Conservation (phyloP, 768 basidiomycete species). For the Suillus luteus region DNA sequence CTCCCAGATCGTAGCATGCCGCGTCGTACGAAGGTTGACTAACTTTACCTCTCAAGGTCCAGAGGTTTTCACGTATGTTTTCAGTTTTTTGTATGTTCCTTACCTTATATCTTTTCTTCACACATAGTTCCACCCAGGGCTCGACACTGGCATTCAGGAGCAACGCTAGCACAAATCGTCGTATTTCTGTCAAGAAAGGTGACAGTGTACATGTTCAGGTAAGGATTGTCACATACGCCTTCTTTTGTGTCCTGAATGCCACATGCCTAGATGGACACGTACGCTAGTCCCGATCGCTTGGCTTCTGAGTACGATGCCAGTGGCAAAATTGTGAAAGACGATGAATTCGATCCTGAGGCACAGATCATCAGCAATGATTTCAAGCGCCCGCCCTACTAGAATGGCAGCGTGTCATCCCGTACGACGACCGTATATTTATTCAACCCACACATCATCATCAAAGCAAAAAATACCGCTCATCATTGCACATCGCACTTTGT, state of each 20-base stretch:
- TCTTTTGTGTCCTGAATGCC: constrained; percentile 11
- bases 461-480: background rate
- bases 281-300: constrained; percentile 49
- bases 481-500: background rate
- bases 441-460: background rate
- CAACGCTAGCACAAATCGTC: constrained; percentile 29
- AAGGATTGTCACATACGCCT: constrained; percentile 9
- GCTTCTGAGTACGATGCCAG: constrained; percentile 56
- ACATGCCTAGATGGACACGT: constrained; percentile 63
- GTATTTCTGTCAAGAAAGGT: constrained; percentile 37
- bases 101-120: constrained; percentile 17
- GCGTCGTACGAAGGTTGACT: constrained; percentile 63
- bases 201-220: constrained; percentile 67
- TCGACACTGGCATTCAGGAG: constrained; percentile 65
- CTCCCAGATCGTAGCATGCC: constrained; percentile 62
- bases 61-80: constrained; percentile 55
- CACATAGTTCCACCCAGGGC: constrained; percentile 41
- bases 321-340: constrained; percentile 50
- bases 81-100: background rate
- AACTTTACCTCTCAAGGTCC: constrained; percentile 53
- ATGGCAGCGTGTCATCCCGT: background rate
- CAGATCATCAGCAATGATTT: constrained; percentile 62
- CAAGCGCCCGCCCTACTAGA: constrained; percentile 54
- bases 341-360: constrained; percentile 59
- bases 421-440: constrained; percentile 3